A percentile compares a stretch with the other conserved stretches of the same genome.
Evolutionary conservation across 495 filamentous ascomycete species (phyloP).

Genomic region (Penicillium crystallinum): DNA sequence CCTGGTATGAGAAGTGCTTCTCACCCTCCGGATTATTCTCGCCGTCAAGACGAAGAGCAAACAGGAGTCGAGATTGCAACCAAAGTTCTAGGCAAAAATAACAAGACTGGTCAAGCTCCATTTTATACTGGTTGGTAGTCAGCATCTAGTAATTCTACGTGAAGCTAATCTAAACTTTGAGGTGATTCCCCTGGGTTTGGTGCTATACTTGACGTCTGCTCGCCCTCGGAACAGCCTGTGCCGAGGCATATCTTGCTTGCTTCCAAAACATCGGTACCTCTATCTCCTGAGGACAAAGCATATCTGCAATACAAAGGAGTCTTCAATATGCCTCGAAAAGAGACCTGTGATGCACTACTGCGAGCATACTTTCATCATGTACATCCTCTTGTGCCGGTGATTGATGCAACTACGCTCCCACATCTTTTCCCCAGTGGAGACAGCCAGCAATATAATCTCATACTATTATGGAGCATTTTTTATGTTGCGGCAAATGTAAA

Average conservation of each 20-base stretch:
- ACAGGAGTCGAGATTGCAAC: conserved; percentile 27
- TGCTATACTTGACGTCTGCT: conserved; percentile 20
- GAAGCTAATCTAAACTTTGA: background rate
- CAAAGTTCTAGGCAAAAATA: conserved; percentile 19
- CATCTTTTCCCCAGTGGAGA: conserved; percentile 17
- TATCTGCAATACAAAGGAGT: conserved; percentile 27
- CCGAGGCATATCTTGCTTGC: conserved; percentile 26
- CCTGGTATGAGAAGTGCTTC: background rate
- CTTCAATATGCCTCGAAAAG: conserved; percentile 20
- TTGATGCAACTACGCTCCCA: conserved; percentile 31
- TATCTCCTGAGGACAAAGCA: conserved; percentile 24
- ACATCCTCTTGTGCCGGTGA: conserved; percentile 35
- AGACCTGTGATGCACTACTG: conserved; percentile 23
- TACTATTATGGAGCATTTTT: conserved; percentile 42
- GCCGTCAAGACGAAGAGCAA: conserved; percentile 17
- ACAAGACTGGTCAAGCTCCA: conserved; percentile 17
- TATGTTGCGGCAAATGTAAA: conserved; percentile 34
- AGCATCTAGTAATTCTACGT: background rate
- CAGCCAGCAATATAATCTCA: conserved; percentile 25
- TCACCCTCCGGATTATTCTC: background rate
- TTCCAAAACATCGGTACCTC: conserved; percentile 3
- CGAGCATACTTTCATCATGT: conserved; percentile 35
- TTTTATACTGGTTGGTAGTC: conserved; percentile 27
- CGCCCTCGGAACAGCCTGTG: conserved; percentile 12
- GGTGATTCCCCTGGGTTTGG: conserved; percentile 17